Evolutionary conservation across 2,329 filamentous ascomycete species (phyloP).

Genomic region (Colletotrichum ledebouriae): DNA sequence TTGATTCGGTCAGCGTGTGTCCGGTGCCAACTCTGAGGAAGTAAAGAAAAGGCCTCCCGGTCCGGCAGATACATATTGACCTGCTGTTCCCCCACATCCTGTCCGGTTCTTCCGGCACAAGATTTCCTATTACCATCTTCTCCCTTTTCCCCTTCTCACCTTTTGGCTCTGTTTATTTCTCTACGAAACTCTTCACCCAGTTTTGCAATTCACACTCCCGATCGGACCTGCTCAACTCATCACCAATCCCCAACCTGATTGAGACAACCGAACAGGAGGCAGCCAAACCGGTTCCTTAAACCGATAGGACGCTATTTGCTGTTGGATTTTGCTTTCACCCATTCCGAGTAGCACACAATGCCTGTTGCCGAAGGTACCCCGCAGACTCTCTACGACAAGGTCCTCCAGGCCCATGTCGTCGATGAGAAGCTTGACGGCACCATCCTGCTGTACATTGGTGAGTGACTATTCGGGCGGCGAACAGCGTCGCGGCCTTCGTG

Average conservation of each 20-base stretch:
- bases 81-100: constrained; percentile 41
- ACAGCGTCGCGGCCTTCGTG: neutral
- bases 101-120: constrained; percentile 25
- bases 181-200: neutral
- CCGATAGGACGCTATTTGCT: constrained; percentile 25
- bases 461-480: constrained; percentile 47
- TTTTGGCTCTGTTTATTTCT: neutral
- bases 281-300: neutral
- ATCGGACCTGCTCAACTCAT: too few species aligned
- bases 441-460: constrained; percentile 92
- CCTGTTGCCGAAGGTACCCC: constrained; percentile 79
- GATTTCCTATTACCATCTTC: constrained; percentile 23
- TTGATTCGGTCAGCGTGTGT: constrained; percentile 21
- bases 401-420: constrained; percentile 93
- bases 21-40: neutral
- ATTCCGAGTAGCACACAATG: constrained; percentile 67
- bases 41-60: constrained; percentile 36
- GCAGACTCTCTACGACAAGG: constrained; percentile 96
- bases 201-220: neutral
- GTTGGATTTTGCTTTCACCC: constrained; percentile 1
- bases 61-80: constrained; percentile 42
- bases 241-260: neutral
- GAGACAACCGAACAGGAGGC: constrained; percentile 9
- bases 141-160: neutral
- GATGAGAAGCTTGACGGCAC: constrained; percentile 96